Percentiles rank a stretch among this genome's conserved stretches.
These are phyloP conservation scores for Acorus gramineus DNA, from an alignment of 106 monocot species.

Conservation along the genomic window DNA sequence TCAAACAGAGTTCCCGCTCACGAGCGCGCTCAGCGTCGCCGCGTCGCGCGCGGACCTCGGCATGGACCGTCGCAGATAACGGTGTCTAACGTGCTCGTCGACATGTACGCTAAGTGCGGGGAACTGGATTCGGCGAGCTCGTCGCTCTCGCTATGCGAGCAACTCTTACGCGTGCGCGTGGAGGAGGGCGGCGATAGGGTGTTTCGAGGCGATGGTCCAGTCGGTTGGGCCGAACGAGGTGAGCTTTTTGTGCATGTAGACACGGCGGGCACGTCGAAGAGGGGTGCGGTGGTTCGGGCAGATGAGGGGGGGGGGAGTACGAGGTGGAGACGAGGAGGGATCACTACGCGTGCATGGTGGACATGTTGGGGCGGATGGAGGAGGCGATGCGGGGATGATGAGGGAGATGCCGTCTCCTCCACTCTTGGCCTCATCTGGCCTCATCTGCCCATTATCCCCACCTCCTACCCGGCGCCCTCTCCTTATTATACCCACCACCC, in stretches of 20 bases:
- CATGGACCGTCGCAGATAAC: conserved; percentile 33
- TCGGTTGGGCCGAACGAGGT: conserved; percentile 50
- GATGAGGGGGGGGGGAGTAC: conserved; percentile 29
- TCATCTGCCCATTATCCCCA: no score
- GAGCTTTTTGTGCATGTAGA: conserved; percentile 74
- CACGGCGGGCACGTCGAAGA: conserved; percentile 68
- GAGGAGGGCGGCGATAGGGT: conserved; percentile 51
- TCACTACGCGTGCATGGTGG: conserved; percentile 72
- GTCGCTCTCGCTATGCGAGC: conserved; percentile 32
- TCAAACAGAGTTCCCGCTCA: conserved; percentile 40
- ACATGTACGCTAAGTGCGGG: conserved; percentile 82
- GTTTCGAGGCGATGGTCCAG: conserved; percentile 40
- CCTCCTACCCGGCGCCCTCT: no score
- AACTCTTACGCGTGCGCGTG: conserved; percentile 80
- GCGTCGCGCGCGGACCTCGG: conserved; percentile 22
- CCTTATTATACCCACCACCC: no score
- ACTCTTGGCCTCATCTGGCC: no score
- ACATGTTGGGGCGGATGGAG: conserved; percentile 58
- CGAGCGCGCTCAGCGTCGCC: conserved; percentile 48
- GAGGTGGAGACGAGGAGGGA: conserved; percentile 38
- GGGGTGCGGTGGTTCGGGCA: conserved; percentile 43
- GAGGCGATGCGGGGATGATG: conserved; percentile 37
- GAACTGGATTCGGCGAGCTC: conserved; percentile 38
- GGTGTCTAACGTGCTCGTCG: conserved; percentile 55
- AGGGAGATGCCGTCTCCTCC: conserved; percentile 29